Conservation (phyloP, 2,329 filamentous ascomycete species). For the Aspergillus persii region DNA sequence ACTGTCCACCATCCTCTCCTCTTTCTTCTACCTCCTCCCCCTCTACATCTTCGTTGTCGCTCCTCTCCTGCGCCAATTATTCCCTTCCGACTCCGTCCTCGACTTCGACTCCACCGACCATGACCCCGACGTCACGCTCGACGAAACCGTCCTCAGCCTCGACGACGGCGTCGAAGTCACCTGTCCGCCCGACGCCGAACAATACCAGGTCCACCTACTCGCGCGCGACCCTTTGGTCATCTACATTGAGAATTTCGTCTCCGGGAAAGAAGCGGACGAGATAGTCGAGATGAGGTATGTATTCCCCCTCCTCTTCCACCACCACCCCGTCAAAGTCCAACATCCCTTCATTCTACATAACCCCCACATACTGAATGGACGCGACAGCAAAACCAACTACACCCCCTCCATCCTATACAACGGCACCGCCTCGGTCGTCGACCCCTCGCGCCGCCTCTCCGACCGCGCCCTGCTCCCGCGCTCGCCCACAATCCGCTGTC, state of each 20-base stretch:
- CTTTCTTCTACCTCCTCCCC: slow-evolving; percentile 36
- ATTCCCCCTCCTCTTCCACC: no score
- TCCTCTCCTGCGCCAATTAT: slow-evolving; percentile 29
- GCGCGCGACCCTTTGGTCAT: slow-evolving; percentile 55
- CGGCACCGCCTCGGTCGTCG: slow-evolving; percentile 46
- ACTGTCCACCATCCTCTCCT: slow-evolving; percentile 32
- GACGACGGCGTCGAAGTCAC: slow-evolving; percentile 29
- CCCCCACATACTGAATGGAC: no score
- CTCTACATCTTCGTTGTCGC: slow-evolving; percentile 37
- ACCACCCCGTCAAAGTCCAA: no score
- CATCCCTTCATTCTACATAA: no score
- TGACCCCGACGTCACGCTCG: slow-evolving; percentile 19
- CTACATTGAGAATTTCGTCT: slow-evolving; percentile 58
- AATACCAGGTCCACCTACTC: slow-evolving; percentile 48
- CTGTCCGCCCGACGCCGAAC: slow-evolving; percentile 22
- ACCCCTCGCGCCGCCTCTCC: slow-evolving; percentile 52
- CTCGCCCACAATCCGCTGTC: slow-evolving; percentile 53
- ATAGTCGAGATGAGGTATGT: slow-evolving; percentile 53
- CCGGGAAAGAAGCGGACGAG: slow-evolving; percentile 47
- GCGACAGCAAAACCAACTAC: slow-evolving; percentile 43
- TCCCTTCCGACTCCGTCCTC: slow-evolving; percentile 18
- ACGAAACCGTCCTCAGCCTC: slow-evolving; percentile 34
- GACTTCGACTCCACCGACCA: slow-evolving; percentile 13
- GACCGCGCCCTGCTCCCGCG: slow-evolving; percentile 50
- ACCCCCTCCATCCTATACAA: slow-evolving; percentile 55